A percentile compares a stretch with the other conserved stretches of the same genome.
Evolutionary conservation across 768 basidiomycete genomes (phyloP).

Genomic region (Lactarius hengduanensis): DNA sequence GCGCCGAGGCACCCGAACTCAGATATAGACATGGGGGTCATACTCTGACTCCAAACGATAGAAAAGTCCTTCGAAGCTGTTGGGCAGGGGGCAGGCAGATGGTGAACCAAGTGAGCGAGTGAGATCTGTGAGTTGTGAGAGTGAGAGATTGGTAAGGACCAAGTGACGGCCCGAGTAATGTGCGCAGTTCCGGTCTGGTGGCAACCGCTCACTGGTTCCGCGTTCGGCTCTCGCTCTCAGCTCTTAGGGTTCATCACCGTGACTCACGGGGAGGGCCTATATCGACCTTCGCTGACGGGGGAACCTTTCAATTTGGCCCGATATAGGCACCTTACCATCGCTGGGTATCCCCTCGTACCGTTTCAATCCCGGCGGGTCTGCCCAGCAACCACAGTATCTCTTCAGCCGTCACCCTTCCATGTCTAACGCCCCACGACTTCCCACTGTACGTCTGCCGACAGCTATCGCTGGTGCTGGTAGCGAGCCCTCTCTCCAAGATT

Average conservation of each 20-base stretch:
- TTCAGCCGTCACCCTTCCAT: constrained; percentile 29
- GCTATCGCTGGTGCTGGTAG: constrained; percentile 44
- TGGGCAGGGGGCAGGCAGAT: background rate
- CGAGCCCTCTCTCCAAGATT: constrained; percentile 42
- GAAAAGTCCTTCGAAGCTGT: background rate
- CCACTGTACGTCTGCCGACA: constrained; percentile 52
- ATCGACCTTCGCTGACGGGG: constrained; percentile 22
- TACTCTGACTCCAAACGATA: background rate
- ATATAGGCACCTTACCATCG: constrained; percentile 19
- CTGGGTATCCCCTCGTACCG: constrained; percentile 12
- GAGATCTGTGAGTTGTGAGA: background rate
- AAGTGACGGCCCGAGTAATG: background rate
- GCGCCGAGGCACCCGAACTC: background rate
- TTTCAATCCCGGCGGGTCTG: constrained; percentile 16
- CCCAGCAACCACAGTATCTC: constrained; percentile 16
- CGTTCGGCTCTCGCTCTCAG: background rate
- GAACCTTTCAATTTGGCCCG: constrained; percentile 10
- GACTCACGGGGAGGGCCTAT: constrained; percentile 10
- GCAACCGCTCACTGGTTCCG: constrained; percentile 7
- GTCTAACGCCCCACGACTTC: constrained; percentile 37
- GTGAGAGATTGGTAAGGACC: background rate
- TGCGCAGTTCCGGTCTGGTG: constrained; percentile 16
- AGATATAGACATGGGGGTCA: background rate
- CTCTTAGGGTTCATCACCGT: background rate
- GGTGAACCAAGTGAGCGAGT: background rate